A percentile compares a stretch with the other conserved stretches of the same genome.
Conservation (phyloP, 1,284 basidiomycete species). For the Apiotrichum porosum region DNA sequence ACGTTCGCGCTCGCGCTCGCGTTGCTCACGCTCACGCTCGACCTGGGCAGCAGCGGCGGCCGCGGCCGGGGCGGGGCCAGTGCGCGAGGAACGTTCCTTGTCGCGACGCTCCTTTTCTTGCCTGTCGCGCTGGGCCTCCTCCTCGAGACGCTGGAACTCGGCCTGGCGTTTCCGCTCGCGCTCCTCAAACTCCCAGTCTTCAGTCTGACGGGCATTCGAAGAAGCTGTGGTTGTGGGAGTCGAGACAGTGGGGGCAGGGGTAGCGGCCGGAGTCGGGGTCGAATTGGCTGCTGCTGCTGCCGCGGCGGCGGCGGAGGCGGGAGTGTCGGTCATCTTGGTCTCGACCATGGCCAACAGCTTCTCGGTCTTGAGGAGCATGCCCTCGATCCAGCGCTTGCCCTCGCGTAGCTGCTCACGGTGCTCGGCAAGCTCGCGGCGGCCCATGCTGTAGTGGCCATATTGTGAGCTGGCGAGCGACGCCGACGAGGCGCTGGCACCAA, state of each 20-base stretch:
- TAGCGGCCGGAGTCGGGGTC: background rate
- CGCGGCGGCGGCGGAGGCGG: background rate
- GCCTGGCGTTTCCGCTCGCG: constrained; percentile 34
- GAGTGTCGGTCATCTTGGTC: constrained; percentile 26
- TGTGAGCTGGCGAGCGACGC: constrained; percentile 3
- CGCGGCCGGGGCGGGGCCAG: background rate
- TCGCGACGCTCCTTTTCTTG: constrained; percentile 34
- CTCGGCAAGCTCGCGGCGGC: constrained; percentile 41
- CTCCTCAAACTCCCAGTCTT: constrained; percentile 46
- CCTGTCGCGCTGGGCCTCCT: constrained; percentile 37
- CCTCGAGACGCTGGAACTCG: constrained; percentile 40
- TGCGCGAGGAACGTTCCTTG: constrained; percentile 13
- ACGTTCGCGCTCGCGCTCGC: constrained; percentile 13
- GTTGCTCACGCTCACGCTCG: constrained; percentile 17
- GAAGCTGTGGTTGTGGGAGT: background rate
- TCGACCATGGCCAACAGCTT: constrained; percentile 44
- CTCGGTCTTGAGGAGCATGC: constrained; percentile 45
- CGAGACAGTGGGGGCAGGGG: background rate
- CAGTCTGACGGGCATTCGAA: constrained; percentile 7
- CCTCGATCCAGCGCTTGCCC: constrained; percentile 47
- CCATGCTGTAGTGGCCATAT: constrained; percentile 36
- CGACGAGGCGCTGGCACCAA: background rate
- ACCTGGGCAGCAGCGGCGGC: background rate
- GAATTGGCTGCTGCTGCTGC: background rate
- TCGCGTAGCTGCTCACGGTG: constrained; percentile 48